These are phyloP conservation scores for Oryza rufipogon DNA, from an alignment of 176 grass and related monocot species.

Conservation along the genomic window DNA sequence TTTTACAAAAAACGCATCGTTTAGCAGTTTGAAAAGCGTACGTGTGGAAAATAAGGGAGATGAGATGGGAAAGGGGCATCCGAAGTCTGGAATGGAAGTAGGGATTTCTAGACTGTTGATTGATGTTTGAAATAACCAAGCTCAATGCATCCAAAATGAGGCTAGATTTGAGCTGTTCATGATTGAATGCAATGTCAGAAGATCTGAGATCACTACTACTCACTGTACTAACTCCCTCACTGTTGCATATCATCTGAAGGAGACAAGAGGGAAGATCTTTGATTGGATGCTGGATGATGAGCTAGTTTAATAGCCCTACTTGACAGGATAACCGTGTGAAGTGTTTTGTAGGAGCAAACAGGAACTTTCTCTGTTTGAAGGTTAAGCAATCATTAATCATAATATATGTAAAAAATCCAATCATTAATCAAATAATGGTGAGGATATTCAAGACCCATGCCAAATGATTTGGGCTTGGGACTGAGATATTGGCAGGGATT, in stretches of 20 bases:
- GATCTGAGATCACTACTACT: not conserved
- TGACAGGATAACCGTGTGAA: not conserved
- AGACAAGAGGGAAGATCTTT: not conserved
- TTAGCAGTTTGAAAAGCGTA: no score
- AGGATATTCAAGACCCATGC: not conserved
- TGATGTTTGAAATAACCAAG: not conserved
- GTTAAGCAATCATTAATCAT: not conserved
- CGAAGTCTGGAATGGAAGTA: not conserved
- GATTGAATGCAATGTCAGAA: not conserved
- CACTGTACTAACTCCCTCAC: not conserved
- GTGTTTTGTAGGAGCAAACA: constrained; percentile 6
- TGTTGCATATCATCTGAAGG: not conserved
- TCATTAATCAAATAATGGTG: not conserved
- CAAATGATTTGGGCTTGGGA: not conserved
- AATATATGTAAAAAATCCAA: not conserved
- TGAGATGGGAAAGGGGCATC: no score
- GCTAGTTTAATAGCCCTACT: not conserved
- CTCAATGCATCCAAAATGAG: not conserved
- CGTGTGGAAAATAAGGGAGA: no score
- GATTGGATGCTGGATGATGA: not conserved
- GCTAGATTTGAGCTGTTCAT: constrained; percentile 5
- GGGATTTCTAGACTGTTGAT: not conserved
- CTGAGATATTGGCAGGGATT: not conserved
- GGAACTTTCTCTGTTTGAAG: not conserved
- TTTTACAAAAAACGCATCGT: no score